Evolutionary conservation across 805 yeast species (phyloP).

Genomic region (Brettanomyces naardenensis): DNA sequence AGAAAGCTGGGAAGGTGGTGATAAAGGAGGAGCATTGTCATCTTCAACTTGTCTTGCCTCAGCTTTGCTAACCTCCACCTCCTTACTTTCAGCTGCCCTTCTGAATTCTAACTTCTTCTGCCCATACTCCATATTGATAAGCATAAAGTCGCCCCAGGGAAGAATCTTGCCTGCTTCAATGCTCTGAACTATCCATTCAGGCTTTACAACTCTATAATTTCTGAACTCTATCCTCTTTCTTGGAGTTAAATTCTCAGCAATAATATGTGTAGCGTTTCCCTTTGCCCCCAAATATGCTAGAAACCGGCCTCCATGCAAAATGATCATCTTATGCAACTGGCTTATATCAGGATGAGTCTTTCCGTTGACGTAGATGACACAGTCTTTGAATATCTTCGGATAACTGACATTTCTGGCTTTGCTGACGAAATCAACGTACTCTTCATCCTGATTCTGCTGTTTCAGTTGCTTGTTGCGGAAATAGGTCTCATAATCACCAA

Average conservation of each 20-base stretch:
- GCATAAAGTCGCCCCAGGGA: constrained; percentile 66
- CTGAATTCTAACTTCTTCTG: constrained; percentile 35
- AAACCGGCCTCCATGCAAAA: constrained; percentile 74
- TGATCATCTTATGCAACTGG: constrained; percentile 62
- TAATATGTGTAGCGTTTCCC: constrained; percentile 72
- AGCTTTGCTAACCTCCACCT: constrained; percentile 2
- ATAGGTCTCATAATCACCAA: constrained; percentile 64
- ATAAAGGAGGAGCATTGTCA: too few relatives aligned
- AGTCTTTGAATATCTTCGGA: constrained; percentile 49
- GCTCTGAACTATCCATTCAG: constrained; percentile 74
- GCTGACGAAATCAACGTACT: constrained; percentile 41
- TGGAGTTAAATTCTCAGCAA: constrained; percentile 75
- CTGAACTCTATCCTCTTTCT: constrained; percentile 58
- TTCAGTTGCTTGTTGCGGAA: constrained; percentile 52
- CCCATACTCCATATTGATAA: constrained; percentile 45
- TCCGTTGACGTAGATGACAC: constrained; percentile 79
- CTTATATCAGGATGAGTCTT: constrained; percentile 75
- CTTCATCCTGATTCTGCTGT: constrained; percentile 52
- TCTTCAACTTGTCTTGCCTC: too few relatives aligned
- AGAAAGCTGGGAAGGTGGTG: constrained; percentile 9
- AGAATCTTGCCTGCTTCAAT: constrained; percentile 38
- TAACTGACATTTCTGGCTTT: constrained; percentile 24
- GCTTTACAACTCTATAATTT: constrained; percentile 68
- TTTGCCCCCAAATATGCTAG: constrained; percentile 63
- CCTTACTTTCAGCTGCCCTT: neutral